Evolutionary conservation across 495 filamentous ascomycete genomes (phyloP).

Genomic region (Tuber magnatum): DNA sequence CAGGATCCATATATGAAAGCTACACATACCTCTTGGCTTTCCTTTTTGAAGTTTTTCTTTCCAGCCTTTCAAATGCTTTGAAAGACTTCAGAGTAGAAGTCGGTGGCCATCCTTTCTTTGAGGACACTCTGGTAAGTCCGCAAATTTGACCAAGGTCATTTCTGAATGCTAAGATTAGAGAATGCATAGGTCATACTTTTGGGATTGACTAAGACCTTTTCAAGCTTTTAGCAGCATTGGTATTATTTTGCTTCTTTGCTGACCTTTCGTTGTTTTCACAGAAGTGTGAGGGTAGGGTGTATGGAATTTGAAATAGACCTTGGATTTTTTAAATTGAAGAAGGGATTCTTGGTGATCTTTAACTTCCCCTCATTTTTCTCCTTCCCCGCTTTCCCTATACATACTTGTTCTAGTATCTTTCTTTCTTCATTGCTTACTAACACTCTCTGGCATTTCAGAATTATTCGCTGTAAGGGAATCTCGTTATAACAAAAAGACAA

Average conservation of each 20-base stretch:
- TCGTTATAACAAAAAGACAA: neutral
- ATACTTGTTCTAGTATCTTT: neutral
- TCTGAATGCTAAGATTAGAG: neutral
- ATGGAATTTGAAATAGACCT: neutral
- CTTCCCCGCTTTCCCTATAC: neutral
- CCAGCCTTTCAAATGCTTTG: neutral
- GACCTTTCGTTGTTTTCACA: neutral
- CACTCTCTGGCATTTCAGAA: neutral
- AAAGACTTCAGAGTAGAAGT: neutral
- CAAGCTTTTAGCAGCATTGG: neutral
- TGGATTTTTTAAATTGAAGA: neutral
- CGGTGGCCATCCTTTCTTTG: neutral
- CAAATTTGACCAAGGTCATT: neutral
- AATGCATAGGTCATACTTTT: neutral
- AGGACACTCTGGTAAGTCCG: neutral
- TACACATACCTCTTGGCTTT: neutral
- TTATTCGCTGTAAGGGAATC: neutral
- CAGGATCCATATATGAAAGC: too few relatives aligned
- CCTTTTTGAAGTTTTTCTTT: neutral
- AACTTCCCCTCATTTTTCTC: neutral
- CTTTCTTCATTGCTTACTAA: neutral
- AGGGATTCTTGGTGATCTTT: neutral
- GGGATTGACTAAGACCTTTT: neutral
- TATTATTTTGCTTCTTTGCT: neutral
- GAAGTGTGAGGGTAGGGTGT: neutral